phyloP scores from a whole-genome alignment of 2,329 filamentous ascomycete species.

The Juglanconis oblonga region DNA sequence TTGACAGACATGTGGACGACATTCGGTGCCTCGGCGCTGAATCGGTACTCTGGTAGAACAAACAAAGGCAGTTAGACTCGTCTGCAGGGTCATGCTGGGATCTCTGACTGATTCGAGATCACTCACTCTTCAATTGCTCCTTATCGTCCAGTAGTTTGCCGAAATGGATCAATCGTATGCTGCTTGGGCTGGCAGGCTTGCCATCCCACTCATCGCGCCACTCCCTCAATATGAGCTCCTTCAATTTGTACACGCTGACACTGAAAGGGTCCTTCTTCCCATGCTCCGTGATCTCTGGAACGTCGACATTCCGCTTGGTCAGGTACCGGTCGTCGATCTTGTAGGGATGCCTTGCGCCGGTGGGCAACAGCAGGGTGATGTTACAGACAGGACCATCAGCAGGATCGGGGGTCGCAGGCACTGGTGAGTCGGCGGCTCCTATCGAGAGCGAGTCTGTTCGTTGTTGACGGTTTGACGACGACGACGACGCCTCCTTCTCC shows the following conservation, averaged over 20 bases:
- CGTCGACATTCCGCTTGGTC: slow-evolving; percentile 71
- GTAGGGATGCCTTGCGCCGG: slow-evolving; percentile 81
- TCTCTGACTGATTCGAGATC: neutral
- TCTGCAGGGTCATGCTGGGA: neutral
- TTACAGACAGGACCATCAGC: slow-evolving; percentile 50
- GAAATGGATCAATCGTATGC: slow-evolving; percentile 88
- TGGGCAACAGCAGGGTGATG: slow-evolving; percentile 81
- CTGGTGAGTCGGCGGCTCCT: slow-evolving; percentile 26
- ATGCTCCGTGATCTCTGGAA: slow-evolving; percentile 61
- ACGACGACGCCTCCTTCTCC: slow-evolving; percentile 24
- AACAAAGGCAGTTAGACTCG: neutral
- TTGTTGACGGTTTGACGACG: slow-evolving; percentile 23
- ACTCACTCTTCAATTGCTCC: slow-evolving; percentile 74
- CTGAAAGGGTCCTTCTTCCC: slow-evolving; percentile 74
- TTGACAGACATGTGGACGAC: slow-evolving; percentile 94
- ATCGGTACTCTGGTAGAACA: slow-evolving; percentile 65
- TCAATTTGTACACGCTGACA: slow-evolving; percentile 90
- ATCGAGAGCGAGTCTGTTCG: slow-evolving; percentile 32
- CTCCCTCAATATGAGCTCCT: slow-evolving; percentile 88
- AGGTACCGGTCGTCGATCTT: slow-evolving; percentile 87
- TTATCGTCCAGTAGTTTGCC: slow-evolving; percentile 90
- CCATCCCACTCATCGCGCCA: slow-evolving; percentile 92
- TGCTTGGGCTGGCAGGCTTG: slow-evolving; percentile 80
- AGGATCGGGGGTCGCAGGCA: slow-evolving; percentile 16
- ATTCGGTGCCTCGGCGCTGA: slow-evolving; percentile 71